Base-by-base conservation (phyloP, 208 protist species). In the Wallacemonas sp. region DNA sequence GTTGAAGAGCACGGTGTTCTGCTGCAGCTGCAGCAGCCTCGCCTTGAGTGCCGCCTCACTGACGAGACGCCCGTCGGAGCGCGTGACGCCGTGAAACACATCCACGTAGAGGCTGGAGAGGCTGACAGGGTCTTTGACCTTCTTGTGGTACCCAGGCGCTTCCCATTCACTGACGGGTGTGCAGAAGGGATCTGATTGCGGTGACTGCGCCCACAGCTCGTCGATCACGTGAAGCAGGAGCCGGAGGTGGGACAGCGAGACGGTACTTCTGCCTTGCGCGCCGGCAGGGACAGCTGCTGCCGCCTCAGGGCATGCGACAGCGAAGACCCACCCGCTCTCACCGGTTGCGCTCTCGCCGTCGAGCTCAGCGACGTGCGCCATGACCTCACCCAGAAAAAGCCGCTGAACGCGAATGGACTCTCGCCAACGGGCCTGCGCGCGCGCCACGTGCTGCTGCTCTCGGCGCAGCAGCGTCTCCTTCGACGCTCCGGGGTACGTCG, bases 121-220 rank as follows among this genome's bases (percentile, higher is more conserved):
- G 19, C 72, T 82, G 10, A 89, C 71, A 0, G 82, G 79, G 24
- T 79, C 73, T 33, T 75, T 77, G 32, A 85, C 63, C 30, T 71
- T 73, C 29, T 73, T 68, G 71, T 91, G 81, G 68, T 93, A 93
- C 39, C 76, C 30, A 30, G 83, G 81, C 17, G 83, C 87, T 71
- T 91, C 79, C 64, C 67, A 78, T 74, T 90, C 87, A 15, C 73
- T 78, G 1, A 93, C 87, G 12, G 87, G 84, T 13, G 89, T 68
- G 1, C 79, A 79, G 58, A 93, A 93, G 22, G 78, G 22, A 29
- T 66, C 41, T 9, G 64, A 44, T 10, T 44, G 44, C 3, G 73
- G 68, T 15, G 42, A n/a, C 12, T 66, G 41, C 38, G 30, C 53
- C 84, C 83, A 89, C 30, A 87, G 37, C 17, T 64, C 48, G 42